phyloP scores from a whole-genome alignment of 2,329 filamentous ascomycete genomes.

The Trichoderma atrobrunneum region DNA sequence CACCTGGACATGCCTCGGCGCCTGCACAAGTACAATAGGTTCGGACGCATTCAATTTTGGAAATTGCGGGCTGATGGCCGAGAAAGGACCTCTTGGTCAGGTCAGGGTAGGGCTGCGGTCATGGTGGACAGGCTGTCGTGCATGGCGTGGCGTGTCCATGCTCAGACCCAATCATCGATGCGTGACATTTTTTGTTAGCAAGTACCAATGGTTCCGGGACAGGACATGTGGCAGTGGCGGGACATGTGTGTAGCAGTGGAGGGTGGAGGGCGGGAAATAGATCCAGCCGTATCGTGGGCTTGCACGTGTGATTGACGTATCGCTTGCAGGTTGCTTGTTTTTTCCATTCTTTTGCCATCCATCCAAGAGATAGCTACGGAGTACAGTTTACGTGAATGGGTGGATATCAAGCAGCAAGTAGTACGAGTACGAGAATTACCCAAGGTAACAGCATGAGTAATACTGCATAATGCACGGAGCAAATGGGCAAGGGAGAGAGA shows the following conservation, averaged over 20 bases:
- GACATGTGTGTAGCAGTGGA: background rate
- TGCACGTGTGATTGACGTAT: background rate
- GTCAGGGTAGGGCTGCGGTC: background rate
- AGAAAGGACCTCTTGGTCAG: background rate
- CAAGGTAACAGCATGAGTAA: background rate
- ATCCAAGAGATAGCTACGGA: background rate
- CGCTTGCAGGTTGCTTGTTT: background rate
- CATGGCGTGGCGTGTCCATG: slow-evolving; percentile 15
- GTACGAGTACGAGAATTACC: background rate
- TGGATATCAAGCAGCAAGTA: background rate
- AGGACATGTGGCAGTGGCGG: background rate
- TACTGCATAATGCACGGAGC: background rate
- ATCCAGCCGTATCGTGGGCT: background rate
- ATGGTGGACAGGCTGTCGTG: slow-evolving; percentile 13
- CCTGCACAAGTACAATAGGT: background rate
- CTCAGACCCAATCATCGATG: slow-evolving; percentile 9
- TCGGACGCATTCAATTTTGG: background rate
- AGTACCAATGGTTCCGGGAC: background rate
- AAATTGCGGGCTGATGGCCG: background rate
- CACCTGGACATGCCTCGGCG: background rate
- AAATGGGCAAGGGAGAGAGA: background rate
- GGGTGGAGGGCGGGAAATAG: background rate
- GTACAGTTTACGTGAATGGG: background rate
- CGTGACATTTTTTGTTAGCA: background rate
- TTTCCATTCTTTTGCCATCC: background rate